Conservation (phyloP, 352 stramenopile species). For the Phytopythium litorale region DNA sequence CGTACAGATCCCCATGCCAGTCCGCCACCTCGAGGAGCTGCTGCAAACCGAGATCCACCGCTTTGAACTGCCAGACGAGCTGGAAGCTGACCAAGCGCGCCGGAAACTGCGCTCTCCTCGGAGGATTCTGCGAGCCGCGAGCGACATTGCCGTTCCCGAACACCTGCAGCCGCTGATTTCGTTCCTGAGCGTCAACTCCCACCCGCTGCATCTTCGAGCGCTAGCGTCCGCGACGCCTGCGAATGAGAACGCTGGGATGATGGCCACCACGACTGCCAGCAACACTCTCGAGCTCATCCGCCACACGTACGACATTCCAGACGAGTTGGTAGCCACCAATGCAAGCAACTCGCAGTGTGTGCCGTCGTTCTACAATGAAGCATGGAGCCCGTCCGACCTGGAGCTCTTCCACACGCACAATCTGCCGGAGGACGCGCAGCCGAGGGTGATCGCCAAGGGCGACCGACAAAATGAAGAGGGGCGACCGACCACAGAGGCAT, state of each 20-base stretch:
- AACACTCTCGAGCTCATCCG: conserved; percentile 47
- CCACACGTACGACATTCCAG: conserved; percentile 58
- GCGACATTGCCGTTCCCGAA: conserved; percentile 26
- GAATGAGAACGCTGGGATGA: not conserved
- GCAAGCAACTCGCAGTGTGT: conserved; percentile 51
- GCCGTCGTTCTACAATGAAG: conserved; percentile 78
- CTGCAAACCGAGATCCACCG: conserved; percentile 49
- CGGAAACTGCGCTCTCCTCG: conserved; percentile 8
- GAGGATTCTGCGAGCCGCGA: conserved; percentile 38
- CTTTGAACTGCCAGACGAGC: conserved; percentile 19
- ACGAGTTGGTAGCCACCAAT: conserved; percentile 67
- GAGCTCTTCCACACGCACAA: conserved; percentile 50
- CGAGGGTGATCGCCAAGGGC: conserved; percentile 53
- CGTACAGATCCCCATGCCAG: conserved; percentile 11
- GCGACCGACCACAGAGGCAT: conserved; percentile 64
- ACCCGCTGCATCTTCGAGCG: conserved; percentile 51
- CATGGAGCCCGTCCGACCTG: conserved; percentile 53
- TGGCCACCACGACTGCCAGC: conserved; percentile 4
- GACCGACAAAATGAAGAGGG: conserved; percentile 36
- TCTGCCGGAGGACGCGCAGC: conserved; percentile 37
- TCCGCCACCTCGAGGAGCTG: conserved; percentile 36
- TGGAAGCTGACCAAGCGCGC: not conserved
- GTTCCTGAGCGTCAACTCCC: conserved; percentile 69
- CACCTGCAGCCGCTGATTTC: conserved; percentile 42
- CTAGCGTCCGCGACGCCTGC: conserved; percentile 25